Evolutionary conservation across 2,329 filamentous ascomycete genomes (phyloP), one percentile per base, ranked within the genome.

Genomic region (Byssothecium circinans): DNA sequence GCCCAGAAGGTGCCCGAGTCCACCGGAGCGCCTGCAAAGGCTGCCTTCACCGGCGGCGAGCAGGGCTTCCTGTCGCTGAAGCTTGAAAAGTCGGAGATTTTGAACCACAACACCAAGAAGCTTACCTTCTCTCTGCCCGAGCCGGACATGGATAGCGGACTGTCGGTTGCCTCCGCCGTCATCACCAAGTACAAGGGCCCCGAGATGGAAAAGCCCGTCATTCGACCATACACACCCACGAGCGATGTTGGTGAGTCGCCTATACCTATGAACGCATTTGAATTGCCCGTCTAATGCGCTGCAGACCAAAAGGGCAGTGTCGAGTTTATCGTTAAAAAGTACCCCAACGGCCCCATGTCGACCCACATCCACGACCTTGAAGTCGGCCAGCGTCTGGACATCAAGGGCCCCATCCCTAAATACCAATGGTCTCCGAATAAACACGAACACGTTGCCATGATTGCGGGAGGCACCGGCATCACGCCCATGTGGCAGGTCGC

Each of bases 401-500:
- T 99, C 78, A 97, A 99, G 81, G 94, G 94, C 15, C 94, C 94
- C 2, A 84, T 99, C 32, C 89, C 90, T 64, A 99, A 99, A 76
- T 97, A 96, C 75, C 75, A 83, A 25, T 97, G 91, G 91, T 69
- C 83, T 43, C 68, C 86, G 60, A 97, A 97, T 82, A 96, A 96
- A 83, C 91, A 96, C 33, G 78, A 89, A 52, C 91, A 97, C 78
- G 84, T 95, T 62, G 86, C 83, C 32, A 79, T 92, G 57, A 82
- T 99, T 54, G 90, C 92, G n/a, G 94, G 94, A 63, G 94, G 94
- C 57, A 96, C 94, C 7, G 94, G 94, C 52, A 95, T 99, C 73
- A 94, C 94, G 10, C 94, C 94, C 60, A 96, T 97, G 92, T 97
- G 89, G 81, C 94, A 99, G 80, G 85, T 99, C 37, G 80, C 84